These are phyloP conservation scores for Diacronema lutheri DNA, from an alignment of 78 protist species.

Conservation along the genomic window DNA sequence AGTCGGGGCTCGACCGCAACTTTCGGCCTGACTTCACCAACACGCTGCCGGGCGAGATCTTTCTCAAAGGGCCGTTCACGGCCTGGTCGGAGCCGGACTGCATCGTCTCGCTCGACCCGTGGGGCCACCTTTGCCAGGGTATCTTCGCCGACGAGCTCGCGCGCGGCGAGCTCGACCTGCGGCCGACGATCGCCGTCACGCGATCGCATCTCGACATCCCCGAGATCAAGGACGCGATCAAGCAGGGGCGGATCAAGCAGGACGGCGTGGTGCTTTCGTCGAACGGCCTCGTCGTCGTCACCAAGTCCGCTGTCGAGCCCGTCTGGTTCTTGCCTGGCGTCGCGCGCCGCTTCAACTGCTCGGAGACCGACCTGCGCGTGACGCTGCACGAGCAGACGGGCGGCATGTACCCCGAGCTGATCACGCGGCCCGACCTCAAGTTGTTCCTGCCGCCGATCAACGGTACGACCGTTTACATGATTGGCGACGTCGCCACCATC, in stretches of 20 bases:
- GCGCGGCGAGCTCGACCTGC: slow-evolving; percentile 26
- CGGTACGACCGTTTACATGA: background rate
- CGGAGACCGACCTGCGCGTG: slow-evolving; percentile 12
- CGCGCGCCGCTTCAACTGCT: slow-evolving; percentile 11
- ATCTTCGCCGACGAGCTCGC: slow-evolving; percentile 3
- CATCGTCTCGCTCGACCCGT: slow-evolving; percentile 46
- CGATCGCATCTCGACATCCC: slow-evolving; percentile 32
- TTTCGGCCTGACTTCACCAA: slow-evolving; percentile 43
- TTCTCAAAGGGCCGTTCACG: background rate
- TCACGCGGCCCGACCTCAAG: slow-evolving; percentile 36
- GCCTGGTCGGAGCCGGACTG: slow-evolving; percentile 11
- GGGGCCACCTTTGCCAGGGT: slow-evolving; percentile 22
- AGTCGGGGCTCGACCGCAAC: background rate
- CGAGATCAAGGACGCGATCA: slow-evolving; percentile 32
- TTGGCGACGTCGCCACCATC: background rate
- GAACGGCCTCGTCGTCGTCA: background rate
- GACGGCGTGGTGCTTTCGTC: background rate
- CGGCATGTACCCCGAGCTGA: slow-evolving; percentile 44
- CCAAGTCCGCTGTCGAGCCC: slow-evolving; percentile 45
- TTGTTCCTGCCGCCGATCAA: slow-evolving; percentile 41
- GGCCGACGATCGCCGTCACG: slow-evolving; percentile 49
- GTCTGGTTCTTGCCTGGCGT: slow-evolving; percentile 49
- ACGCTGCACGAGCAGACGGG: slow-evolving; percentile 27
- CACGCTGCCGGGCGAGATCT: slow-evolving; percentile 18
- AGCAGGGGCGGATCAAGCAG: background rate